Percentiles rank a stretch among this genome's conserved stretches.
Conservation (phyloP, 176 grass and related monocot species). For the Echinochloa phyllopogon region DNA sequence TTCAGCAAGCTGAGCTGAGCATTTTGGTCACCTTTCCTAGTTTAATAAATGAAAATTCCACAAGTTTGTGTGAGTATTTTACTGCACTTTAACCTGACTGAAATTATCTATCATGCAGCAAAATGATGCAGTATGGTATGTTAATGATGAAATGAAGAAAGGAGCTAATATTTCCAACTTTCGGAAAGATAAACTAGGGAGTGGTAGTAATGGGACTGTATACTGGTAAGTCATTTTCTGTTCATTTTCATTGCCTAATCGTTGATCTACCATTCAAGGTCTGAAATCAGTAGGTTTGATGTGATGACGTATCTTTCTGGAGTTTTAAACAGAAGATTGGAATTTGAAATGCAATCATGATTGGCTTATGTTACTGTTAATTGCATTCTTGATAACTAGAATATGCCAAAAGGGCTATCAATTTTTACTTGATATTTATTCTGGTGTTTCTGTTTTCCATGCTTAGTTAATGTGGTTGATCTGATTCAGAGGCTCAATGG, state of each 20-base stretch:
- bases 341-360: neutral
- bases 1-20: slow-evolving; percentile 27
- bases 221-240: slow-evolving; percentile 67
- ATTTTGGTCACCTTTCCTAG: neutral
- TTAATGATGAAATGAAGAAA: slow-evolving; percentile 78
- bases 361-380: neutral
- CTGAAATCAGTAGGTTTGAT: slow-evolving; percentile 8
- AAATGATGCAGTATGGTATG: slow-evolving; percentile 72
- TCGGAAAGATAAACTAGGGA: slow-evolving; percentile 70
- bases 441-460: neutral
- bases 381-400: neutral
- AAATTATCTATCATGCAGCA: slow-evolving; percentile 62
- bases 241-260: slow-evolving; percentile 23
- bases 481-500: slow-evolving; percentile 22
- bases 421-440: neutral
- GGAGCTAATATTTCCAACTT: slow-evolving; percentile 70
- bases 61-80: slow-evolving; percentile 2
- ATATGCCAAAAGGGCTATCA: neutral
- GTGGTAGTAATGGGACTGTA: slow-evolving; percentile 52
- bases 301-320: neutral
- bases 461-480: slow-evolving; percentile 25
- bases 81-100: slow-evolving; percentile 23
- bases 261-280: slow-evolving; percentile 36
- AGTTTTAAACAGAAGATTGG: neutral
- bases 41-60: slow-evolving; percentile 21